Evolutionary conservation across 2,329 filamentous ascomycete genomes (phyloP).

Genomic region (Zarea fungicola): DNA sequence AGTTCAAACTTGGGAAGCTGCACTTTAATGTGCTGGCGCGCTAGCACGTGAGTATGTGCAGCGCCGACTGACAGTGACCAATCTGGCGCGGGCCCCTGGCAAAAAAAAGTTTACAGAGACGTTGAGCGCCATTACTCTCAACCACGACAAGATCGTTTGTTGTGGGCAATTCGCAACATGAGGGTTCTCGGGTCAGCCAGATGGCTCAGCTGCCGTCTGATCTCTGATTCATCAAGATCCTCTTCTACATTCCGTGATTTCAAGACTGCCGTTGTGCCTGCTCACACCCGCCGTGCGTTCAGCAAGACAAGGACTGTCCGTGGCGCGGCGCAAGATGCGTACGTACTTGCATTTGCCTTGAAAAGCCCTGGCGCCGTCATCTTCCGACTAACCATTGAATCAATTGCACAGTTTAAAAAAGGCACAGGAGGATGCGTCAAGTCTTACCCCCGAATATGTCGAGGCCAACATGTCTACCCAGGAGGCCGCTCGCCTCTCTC

Average conservation of each 20-base stretch:
- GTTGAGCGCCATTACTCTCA: background rate
- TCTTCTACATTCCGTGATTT: constrained; percentile 24
- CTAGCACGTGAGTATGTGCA: constrained; percentile 5
- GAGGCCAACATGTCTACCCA: constrained; percentile 75
- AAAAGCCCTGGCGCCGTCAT: background rate
- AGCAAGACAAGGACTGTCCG: constrained; percentile 26
- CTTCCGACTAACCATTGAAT: background rate
- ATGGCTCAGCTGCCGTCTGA: constrained; percentile 37
- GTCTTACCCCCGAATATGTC: constrained; percentile 54
- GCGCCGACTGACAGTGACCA: background rate
- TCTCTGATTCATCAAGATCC: constrained; percentile 24
- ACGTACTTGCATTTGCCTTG: constrained; percentile 17
- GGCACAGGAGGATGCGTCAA: constrained; percentile 47
- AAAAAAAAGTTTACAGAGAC: constrained; percentile 14
- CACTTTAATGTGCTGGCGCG: background rate
- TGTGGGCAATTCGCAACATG: constrained; percentile 24
- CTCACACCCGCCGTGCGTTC: constrained; percentile 26
- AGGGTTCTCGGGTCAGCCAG: constrained; percentile 34
- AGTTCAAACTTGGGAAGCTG: no score
- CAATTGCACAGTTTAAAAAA: constrained; percentile 38
- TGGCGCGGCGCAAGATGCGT: constrained; percentile 39
- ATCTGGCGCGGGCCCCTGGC: background rate
- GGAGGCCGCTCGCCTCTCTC: constrained; percentile 71
- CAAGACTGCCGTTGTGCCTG: constrained; percentile 21
- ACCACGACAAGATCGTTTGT: constrained; percentile 5